Conservation (phyloP, 78 protist genomes). For the Bodo saltans region DNA sequence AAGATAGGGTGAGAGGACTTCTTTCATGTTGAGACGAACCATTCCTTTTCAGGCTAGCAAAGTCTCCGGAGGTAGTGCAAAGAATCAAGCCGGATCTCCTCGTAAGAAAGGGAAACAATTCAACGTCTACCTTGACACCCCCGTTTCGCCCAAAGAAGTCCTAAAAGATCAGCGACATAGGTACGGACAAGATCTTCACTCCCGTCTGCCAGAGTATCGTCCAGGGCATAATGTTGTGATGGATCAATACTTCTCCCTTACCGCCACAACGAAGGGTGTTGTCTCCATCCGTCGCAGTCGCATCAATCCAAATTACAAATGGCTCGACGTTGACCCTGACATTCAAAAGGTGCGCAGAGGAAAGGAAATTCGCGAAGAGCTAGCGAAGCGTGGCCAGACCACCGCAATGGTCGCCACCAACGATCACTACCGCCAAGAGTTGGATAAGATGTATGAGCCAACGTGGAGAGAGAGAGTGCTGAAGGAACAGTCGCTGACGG, state of each 20-base stretch:
- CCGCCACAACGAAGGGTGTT: not conserved
- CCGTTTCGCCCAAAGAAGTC: not conserved
- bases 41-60: too few relatives aligned
- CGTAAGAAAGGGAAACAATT: not conserved
- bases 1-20: too few relatives aligned
- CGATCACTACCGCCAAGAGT: not conserved
- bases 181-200: not conserved
- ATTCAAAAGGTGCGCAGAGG: not conserved
- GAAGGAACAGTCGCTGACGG: not conserved
- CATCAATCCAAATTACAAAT: not conserved
- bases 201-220: not conserved
- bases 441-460: not conserved
- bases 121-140: not conserved
- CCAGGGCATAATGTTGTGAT: not conserved
- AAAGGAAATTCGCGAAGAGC: not conserved
- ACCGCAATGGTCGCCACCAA: not conserved
- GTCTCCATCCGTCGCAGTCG: not conserved
- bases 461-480: not conserved
- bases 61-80: too few relatives aligned
- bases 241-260: not conserved
- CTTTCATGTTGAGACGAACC: too few relatives aligned
- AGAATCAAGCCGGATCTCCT: too few relatives aligned
- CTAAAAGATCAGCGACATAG: not conserved
- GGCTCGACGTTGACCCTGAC: not conserved
- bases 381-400: not conserved